phyloP scores from a whole-genome alignment of 1,139 yeast genomes.

The Debaryomyces singareniensis region DNA sequence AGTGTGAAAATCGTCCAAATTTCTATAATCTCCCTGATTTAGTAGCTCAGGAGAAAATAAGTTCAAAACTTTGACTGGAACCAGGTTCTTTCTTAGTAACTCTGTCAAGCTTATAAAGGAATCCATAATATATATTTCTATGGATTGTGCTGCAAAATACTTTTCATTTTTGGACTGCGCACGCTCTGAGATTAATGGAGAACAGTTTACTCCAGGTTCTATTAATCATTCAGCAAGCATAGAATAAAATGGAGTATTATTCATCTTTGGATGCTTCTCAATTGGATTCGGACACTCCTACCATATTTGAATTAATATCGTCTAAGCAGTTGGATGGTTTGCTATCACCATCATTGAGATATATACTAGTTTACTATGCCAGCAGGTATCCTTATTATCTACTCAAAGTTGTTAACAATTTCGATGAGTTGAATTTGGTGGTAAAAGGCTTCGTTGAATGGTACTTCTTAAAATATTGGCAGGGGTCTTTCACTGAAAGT shows the following conservation, averaged over 20 bases:
- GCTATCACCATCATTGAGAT: conserved; percentile 77
- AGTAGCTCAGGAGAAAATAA: no score
- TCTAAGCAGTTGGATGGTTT: conserved; percentile 72
- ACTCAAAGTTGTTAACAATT: conserved; percentile 55
- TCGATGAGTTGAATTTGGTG: conserved; percentile 68
- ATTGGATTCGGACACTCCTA: conserved; percentile 69
- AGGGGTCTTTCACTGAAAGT: conserved; percentile 84
- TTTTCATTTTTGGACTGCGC: no score
- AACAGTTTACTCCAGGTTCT: no score
- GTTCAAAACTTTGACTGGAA: not conserved
- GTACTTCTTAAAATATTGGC: conserved; percentile 67
- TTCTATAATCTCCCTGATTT: no score
- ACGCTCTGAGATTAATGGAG: no score
- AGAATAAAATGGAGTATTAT: conserved; percentile 70
- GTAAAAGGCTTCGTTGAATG: conserved; percentile 68
- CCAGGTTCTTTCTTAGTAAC: not conserved
- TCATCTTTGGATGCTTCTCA: conserved; percentile 74
- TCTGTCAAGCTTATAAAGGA: no score
- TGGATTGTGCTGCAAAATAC: no score
- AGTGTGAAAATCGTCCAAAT: no score
- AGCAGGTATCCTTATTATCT: conserved; percentile 69
- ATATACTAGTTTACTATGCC: conserved; percentile 76
- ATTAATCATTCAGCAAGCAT: no score
- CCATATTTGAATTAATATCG: conserved; percentile 77
- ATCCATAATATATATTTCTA: no score